Percentiles rank a stretch among this genome's conserved stretches.
Conservation (phyloP, 2,329 filamentous ascomycete species). For the Ophiocordyceps polyrhachis-furcata region DNA sequence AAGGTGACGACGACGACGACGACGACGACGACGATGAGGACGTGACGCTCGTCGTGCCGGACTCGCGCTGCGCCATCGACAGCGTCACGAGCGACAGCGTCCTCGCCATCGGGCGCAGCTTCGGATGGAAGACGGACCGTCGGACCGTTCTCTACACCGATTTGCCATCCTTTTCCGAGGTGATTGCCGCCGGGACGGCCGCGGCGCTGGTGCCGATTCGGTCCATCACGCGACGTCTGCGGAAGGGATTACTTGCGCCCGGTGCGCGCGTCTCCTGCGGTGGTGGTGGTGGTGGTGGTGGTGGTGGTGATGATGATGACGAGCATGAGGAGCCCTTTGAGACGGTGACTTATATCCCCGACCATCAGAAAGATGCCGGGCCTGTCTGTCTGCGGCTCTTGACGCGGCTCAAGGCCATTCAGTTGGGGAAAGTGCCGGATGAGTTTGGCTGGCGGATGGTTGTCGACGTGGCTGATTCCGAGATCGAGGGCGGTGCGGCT, state of each 20-base stretch:
- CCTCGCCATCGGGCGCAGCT: conserved; percentile 53
- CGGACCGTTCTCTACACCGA: conserved; percentile 47
- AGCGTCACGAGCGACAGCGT: conserved; percentile 70
- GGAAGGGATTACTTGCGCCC: conserved; percentile 8
- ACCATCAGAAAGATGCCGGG: conserved; percentile 47
- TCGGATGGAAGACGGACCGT: conserved; percentile 72
- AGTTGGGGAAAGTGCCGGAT: conserved; percentile 64
- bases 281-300: conserved; percentile 1
- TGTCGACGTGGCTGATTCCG: conserved; percentile 26
- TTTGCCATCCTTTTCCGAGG: conserved; percentile 41
- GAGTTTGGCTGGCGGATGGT: conserved; percentile 50
- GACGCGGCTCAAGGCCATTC: conserved; percentile 63
- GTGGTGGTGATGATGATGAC: no score
- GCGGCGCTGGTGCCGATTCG: conserved; percentile 82
- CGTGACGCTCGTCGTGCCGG: conserved; percentile 66
- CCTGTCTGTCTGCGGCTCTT: conserved; percentile 56
- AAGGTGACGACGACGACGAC: conserved; percentile 18
- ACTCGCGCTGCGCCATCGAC: conserved; percentile 73
- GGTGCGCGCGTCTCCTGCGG: conserved; percentile 21
- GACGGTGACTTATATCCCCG: conserved; percentile 35
- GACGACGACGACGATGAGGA: conserved; percentile 28
- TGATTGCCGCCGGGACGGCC: conserved; percentile 83
- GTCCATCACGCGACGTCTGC: conserved; percentile 56
- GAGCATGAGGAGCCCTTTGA: conserved; percentile 16
- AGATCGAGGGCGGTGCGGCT: conserved; percentile 12